A percentile compares a stretch with the other conserved stretches of the same genome.
Evolutionary conservation across 306 rosid species (phyloP).

Genomic region (Quercus bicolor): DNA sequence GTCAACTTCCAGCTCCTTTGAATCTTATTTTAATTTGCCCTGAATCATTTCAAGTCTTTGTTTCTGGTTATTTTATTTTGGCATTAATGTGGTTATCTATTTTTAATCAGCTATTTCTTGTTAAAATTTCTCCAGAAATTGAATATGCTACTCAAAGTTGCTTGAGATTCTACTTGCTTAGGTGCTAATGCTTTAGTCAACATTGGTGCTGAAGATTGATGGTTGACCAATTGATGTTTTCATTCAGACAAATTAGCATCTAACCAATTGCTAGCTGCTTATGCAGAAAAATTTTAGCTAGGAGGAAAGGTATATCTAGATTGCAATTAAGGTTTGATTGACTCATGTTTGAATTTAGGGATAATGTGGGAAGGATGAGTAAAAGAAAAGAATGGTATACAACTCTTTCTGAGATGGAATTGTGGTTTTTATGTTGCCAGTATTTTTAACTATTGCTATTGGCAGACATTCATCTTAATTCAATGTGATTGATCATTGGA

Average conservation of each 20-base stretch:
- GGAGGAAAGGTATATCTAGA: not conserved
- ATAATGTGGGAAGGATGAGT: not conserved
- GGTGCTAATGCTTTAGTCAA: not conserved
- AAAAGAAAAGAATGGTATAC: no score
- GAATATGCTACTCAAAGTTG: not conserved
- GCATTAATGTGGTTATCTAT: not conserved
- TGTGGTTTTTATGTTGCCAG: no score
- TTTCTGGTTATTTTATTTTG: no score
- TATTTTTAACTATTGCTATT: no score
- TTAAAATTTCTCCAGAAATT: not conserved
- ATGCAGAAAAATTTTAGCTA: not conserved
- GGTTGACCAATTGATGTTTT: not conserved
- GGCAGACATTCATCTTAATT: no score
- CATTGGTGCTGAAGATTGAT: not conserved
- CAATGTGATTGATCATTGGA: no score
- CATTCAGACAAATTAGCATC: not conserved
- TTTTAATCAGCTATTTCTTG: not conserved
- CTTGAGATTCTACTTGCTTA: not conserved
- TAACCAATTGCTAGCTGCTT: not conserved
- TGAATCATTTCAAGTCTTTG: no score
- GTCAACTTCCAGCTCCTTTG: not conserved
- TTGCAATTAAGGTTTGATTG: not conserved
- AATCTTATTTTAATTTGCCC: not conserved
- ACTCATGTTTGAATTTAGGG: not conserved
- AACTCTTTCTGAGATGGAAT: not conserved